Percentiles rank a stretch among this genome's conserved stretches.
Conservation (phyloP, 1,139 yeast genomes). For the Candida sp. region DNA sequence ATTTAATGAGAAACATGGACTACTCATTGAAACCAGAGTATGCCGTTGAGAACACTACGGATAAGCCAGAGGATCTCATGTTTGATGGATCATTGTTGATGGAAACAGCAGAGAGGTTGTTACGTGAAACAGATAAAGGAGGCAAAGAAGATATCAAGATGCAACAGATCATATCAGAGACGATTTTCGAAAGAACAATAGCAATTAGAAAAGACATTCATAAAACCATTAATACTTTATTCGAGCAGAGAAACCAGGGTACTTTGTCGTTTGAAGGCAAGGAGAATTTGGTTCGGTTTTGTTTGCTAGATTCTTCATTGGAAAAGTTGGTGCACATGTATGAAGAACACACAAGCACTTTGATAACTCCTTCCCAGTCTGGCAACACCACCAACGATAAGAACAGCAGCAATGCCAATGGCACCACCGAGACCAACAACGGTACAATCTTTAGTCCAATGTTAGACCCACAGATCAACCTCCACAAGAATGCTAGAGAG, state of each 20-base stretch:
- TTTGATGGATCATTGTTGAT: conserved; percentile 57
- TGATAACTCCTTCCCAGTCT: conserved; percentile 29
- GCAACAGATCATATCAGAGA: conserved; percentile 44
- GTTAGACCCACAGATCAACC: conserved; percentile 8
- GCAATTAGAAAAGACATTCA: conserved; percentile 47
- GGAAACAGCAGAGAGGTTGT: conserved; percentile 66
- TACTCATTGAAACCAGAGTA: conserved; percentile 49
- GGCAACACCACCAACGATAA: conserved; percentile 7
- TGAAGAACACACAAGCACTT: conserved; percentile 36
- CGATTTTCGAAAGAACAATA: conserved; percentile 46
- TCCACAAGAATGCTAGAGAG: conserved; percentile 56
- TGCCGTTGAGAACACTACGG: conserved; percentile 17
- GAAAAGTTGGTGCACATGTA: conserved; percentile 48
- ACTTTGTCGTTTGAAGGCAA: conserved; percentile 47
- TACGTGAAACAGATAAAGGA: conserved; percentile 43
- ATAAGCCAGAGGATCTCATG: conserved; percentile 47
- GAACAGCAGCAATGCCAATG: neutral
- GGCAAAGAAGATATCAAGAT: conserved; percentile 41
- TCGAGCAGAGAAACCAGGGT: conserved; percentile 39
- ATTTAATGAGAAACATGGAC: conserved; percentile 86
- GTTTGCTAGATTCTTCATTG: conserved; percentile 47
- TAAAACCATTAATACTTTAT: conserved; percentile 42
- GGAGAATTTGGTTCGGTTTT: conserved; percentile 46
- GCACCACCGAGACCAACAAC: neutral
- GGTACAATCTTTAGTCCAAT: neutral